phyloP scores from a whole-genome alignment of 768 basidiomycete genomes.

The Tricholoma bakamatsutake region DNA sequence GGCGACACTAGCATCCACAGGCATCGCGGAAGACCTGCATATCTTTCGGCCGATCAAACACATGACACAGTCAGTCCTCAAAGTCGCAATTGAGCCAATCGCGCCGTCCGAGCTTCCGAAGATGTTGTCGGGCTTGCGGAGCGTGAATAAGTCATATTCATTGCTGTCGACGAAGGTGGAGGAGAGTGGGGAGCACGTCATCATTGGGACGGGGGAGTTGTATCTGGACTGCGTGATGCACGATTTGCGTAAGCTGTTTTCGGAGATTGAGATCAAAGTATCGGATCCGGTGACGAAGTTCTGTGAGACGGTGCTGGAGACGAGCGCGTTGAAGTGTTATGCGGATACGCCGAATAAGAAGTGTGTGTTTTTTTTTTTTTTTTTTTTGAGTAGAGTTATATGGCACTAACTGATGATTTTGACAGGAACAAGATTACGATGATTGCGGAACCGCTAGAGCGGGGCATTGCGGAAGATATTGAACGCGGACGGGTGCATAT shows the following conservation, averaged over 20 bases:
- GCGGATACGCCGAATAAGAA: constrained; percentile 99
- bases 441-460: constrained; percentile 97
- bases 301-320: constrained; percentile 97
- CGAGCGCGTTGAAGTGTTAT: constrained; percentile 96
- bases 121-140: constrained; percentile 95
- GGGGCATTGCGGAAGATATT: constrained; percentile 94
- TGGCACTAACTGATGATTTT: not conserved
- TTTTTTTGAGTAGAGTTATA: no score
- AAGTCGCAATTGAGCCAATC: constrained; percentile 97
- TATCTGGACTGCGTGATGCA: constrained; percentile 98
- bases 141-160: constrained; percentile 97
- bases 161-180: constrained; percentile 93
- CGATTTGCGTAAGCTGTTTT: constrained; percentile 85
- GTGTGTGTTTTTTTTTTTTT: constrained; percentile 41
- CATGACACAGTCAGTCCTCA: constrained; percentile 94
- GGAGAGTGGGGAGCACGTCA: constrained; percentile 95
- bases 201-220: constrained; percentile 95
- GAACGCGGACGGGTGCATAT: constrained; percentile 91
- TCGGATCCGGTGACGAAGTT: constrained; percentile 99
- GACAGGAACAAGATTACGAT: constrained; percentile 94
- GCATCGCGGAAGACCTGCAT: constrained; percentile 80
- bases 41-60: constrained; percentile 97
- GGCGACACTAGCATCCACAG: constrained; percentile 73
- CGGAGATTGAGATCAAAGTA: constrained; percentile 99
- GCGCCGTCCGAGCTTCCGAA: constrained; percentile 97